Percentiles rank a stretch among this genome's conserved stretches.
phyloP scores from a whole-genome alignment of 148 eudicot genomes.

The Camellia sinensis region DNA sequence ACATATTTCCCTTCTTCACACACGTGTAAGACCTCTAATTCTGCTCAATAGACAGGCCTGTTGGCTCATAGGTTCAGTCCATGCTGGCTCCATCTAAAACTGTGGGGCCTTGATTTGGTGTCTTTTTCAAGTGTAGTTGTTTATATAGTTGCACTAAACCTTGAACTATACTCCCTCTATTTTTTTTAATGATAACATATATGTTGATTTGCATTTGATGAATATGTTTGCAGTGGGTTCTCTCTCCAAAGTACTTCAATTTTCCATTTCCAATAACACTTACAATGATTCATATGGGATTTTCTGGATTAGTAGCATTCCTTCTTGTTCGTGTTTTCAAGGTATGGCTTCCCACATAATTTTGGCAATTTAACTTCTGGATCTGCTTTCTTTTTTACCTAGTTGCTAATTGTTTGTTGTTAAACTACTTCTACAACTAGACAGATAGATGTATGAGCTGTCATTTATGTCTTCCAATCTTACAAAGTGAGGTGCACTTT shows the following conservation, averaged over 20 bases:
- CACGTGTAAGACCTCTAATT: background rate
- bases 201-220: constrained; percentile 5
- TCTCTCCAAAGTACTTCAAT: constrained; percentile 96
- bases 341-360: constrained; percentile 39
- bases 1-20: background rate
- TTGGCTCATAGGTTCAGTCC: background rate
- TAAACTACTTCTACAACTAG: background rate
- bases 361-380: background rate
- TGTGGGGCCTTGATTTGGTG: background rate
- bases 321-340: constrained; percentile 89
- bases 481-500: background rate
- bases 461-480: background rate
- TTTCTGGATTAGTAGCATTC: constrained; percentile 89
- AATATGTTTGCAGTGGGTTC: constrained; percentile 86
- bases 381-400: background rate
- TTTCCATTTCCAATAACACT: constrained; percentile 95
- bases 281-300: constrained; percentile 99
- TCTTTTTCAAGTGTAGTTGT: background rate
- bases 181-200: background rate
- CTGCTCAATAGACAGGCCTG: background rate
- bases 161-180: background rate
- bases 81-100: background rate
- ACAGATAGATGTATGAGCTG: background rate
- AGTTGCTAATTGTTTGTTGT: background rate
- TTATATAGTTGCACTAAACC: background rate